These are phyloP conservation scores for Trichaptum fuscoviolaceum DNA, from an alignment of 768 basidiomycete genomes.

Conservation along the genomic window DNA sequence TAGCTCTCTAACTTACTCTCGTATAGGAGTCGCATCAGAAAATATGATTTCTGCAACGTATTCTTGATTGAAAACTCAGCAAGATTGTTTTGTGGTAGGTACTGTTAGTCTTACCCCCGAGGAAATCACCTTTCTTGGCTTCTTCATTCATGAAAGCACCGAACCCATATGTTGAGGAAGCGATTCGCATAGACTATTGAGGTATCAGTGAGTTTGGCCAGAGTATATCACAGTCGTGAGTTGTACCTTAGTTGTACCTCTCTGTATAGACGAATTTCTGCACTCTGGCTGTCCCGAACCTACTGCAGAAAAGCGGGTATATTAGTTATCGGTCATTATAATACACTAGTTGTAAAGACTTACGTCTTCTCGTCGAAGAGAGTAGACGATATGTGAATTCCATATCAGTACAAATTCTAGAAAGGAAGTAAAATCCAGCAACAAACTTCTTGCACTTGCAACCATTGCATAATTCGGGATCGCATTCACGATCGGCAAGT, in stretches of 20 bases:
- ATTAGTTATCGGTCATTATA: no score
- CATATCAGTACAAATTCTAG: no score
- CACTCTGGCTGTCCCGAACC: neutral
- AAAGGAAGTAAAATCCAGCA: neutral
- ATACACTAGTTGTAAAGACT: neutral
- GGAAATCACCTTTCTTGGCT: neutral
- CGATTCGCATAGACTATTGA: neutral
- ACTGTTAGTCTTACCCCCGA: neutral
- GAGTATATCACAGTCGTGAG: neutral
- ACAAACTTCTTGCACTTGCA: neutral
- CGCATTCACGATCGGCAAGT: neutral
- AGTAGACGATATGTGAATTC: neutral
- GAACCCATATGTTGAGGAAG: neutral
- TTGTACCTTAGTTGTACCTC: neutral
- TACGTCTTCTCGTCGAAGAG: neutral
- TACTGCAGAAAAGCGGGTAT: no score
- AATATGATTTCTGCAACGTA: neutral
- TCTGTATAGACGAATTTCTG: neutral
- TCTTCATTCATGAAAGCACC: neutral
- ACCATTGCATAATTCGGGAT: neutral
- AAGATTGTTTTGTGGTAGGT: neutral
- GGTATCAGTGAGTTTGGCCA: neutral
- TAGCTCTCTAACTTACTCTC: neutral
- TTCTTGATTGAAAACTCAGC: neutral
- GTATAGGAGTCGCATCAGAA: neutral